A percentile compares a stretch with the other conserved stretches of the same genome.
Evolutionary conservation across 2,329 filamentous ascomycete species (phyloP).

Genomic region (Penicillium brevicompactum): DNA sequence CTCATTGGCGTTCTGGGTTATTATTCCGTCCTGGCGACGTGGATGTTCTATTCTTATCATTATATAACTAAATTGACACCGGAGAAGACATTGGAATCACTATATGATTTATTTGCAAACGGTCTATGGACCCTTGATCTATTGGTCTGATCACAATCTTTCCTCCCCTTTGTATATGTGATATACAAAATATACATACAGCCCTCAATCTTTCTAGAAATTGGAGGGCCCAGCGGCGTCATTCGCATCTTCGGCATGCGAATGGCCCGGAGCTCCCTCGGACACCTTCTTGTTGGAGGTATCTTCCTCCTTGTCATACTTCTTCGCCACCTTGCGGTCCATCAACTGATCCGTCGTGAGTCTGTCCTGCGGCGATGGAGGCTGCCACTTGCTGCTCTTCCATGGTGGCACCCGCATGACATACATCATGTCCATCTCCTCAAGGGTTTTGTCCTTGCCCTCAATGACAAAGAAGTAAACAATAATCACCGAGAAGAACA

Average conservation of each 20-base stretch:
- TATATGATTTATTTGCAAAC: neutral
- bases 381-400: conserved; percentile 55
- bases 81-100: neutral
- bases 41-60: conserved; percentile 8
- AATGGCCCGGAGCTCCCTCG: conserved; percentile 16
- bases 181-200: neutral
- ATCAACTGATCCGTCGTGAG: conserved; percentile 29
- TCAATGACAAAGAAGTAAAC: conserved; percentile 76
- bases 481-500: conserved; percentile 62
- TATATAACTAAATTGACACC: conserved; percentile 15
- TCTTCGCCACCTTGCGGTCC: conserved; percentile 24
- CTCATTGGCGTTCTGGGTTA: neutral
- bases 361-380: conserved; percentile 27
- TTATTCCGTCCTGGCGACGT: conserved; percentile 14
- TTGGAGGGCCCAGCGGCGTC: conserved; percentile 20
- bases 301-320: conserved; percentile 20
- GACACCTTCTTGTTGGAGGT: conserved; percentile 10
- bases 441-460: conserved; percentile 67
- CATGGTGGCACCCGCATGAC: conserved; percentile 62
- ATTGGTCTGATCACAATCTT: neutral
- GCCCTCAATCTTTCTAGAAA: neutral
- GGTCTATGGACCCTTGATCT: neutral
- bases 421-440: conserved; percentile 78
- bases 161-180: neutral
- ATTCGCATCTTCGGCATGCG: conserved; percentile 24